Evolutionary conservation across 2,329 filamentous ascomycete genomes (phyloP).

Genomic region (Fusarium hostae): DNA sequence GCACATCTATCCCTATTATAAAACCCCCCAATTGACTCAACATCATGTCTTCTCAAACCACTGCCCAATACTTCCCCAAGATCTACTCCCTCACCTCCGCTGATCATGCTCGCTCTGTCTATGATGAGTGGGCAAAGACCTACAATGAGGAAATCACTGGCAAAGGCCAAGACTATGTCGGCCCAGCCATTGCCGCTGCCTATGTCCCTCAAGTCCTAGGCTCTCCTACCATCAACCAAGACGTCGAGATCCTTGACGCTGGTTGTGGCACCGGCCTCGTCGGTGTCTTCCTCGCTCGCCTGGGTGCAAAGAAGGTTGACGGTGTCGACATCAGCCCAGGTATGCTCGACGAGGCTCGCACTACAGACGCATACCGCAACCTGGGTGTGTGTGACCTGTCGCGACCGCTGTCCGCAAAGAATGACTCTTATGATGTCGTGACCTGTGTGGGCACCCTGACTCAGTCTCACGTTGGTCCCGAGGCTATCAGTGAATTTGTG

Average conservation of each 20-base stretch:
- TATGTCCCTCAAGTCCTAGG: slow-evolving; percentile 48
- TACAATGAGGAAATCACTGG: slow-evolving; percentile 51
- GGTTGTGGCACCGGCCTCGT: slow-evolving; percentile 68
- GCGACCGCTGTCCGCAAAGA: slow-evolving; percentile 51
- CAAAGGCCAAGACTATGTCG: slow-evolving; percentile 54
- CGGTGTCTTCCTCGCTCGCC: slow-evolving; percentile 57
- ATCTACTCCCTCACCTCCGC: slow-evolving; percentile 44
- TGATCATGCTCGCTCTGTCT: slow-evolving; percentile 45
- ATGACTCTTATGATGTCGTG: slow-evolving; percentile 60
- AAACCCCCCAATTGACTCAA: slow-evolving; percentile 6
- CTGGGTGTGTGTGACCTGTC: slow-evolving; percentile 60
- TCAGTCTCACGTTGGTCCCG: slow-evolving; percentile 64
- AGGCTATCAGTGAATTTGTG: slow-evolving; percentile 61
- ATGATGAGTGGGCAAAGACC: slow-evolving; percentile 51
- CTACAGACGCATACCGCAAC: slow-evolving; percentile 58
- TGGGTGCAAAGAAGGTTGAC: slow-evolving; percentile 59
- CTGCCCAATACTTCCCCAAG: slow-evolving; percentile 39
- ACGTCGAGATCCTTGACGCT: slow-evolving; percentile 59
- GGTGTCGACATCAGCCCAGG: slow-evolving; percentile 63
- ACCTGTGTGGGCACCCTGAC: slow-evolving; percentile 67
- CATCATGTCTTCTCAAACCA: slow-evolving; percentile 41
- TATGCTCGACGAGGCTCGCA: slow-evolving; percentile 64
- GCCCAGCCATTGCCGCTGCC: slow-evolving; percentile 53
- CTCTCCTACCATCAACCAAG: slow-evolving; percentile 38
- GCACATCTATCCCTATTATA: background rate